These are phyloP conservation scores for Papiliotrema nemorosa DNA, from an alignment of 1,284 basidiomycete species.

Conservation along the genomic window DNA sequence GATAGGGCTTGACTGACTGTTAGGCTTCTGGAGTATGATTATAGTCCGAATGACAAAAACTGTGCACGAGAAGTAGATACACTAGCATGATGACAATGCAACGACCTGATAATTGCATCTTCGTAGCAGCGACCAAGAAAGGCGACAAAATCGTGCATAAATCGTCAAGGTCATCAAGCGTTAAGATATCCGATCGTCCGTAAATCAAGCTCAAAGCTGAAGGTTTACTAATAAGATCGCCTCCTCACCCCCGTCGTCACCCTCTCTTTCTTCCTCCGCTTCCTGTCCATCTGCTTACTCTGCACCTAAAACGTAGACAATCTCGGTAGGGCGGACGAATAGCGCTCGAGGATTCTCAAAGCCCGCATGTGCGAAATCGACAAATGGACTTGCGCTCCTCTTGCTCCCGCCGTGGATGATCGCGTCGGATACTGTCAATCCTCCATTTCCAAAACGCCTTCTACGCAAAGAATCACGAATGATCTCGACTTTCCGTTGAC, in stretches of 20 bases:
- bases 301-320: slow-evolving; percentile 40
- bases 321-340: slow-evolving; percentile 40
- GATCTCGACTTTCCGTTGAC: slow-evolving; percentile 22
- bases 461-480: not conserved
- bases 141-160: too few relatives aligned
- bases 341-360: slow-evolving; percentile 28
- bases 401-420: slow-evolving; percentile 1
- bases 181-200: too few relatives aligned
- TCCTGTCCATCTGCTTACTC: slow-evolving; percentile 12
- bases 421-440: not conserved
- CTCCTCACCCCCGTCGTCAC: not conserved
- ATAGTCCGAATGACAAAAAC: too few relatives aligned
- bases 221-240: not conserved
- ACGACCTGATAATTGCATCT: not conserved
- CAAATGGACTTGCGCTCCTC: slow-evolving; percentile 19
- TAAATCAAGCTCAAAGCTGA: too few relatives aligned
- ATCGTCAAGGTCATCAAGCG: too few relatives aligned
- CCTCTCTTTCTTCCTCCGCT: not conserved
- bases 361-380: slow-evolving; percentile 1
- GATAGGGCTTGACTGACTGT: not conserved
- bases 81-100: slow-evolving; percentile 3
- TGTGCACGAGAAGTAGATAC: not conserved
- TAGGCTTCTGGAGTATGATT: slow-evolving; percentile 14
- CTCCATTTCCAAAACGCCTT: not conserved
- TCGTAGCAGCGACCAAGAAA: not conserved